Base-by-base conservation (phyloP, 805 yeast genomes). In the Vanderwaltozyma polyspora region DNA sequence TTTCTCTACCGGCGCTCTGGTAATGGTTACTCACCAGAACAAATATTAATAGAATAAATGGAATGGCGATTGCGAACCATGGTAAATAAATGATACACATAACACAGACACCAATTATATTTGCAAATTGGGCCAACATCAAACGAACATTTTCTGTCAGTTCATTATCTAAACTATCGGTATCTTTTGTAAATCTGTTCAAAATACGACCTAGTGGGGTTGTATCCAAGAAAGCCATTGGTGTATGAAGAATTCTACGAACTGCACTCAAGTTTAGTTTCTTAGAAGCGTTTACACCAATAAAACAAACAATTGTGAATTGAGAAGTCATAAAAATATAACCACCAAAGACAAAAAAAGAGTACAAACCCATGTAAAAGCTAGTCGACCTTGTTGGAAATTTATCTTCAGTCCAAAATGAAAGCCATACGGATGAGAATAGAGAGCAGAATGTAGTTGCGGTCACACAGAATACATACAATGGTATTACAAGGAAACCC, bases 171-270 rank as follows among this genome's bases (percentile, higher is more conserved):
- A 84, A 63, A 23, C 77, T 76, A 52, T 85, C 94, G 0, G 91
- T 79, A 55, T 85, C 95, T 46, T 83, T 83, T 3, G 94, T 83
- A 52, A 85, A 85, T 42, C 95, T 65, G 57, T 83, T 85, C 50
- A 85, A 64, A 39, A 85, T 78, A 48, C 95, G 71, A 4, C 95
- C 95, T 58, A 82, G 65, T 2, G 95, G 95, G 0, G 93, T 80
- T 5, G 85, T 76, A 54, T 85, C 95, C 63, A 84, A 72, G 50
- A 71, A 85, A 0, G 79, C 60, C 89, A 83, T 81, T 28, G 94
- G 94, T 1, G 91, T 77, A 40, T 76, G 77, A 39, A 85, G 59
- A 13, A 85, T 63, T 29, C 67, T 68, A 28, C 68, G 58, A 22
- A 78, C 66, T 3, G 94, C 86, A 30, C 46, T 45, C 24, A 77